These are phyloP conservation scores for Hanseniaspora meyeri DNA, from an alignment of 805 yeast species.

Conservation along the genomic window DNA sequence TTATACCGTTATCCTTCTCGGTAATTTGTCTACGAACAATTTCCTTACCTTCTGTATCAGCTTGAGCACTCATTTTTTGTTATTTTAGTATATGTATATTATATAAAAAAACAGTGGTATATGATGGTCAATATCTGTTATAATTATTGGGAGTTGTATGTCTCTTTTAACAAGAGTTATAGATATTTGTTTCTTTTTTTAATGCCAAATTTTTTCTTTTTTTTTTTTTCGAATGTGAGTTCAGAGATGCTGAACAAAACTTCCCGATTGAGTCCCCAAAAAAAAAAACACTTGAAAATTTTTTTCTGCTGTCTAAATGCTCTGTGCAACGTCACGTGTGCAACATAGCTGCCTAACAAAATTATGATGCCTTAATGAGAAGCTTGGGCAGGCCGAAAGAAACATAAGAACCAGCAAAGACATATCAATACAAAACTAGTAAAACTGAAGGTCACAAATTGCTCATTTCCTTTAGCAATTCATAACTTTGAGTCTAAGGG, in stretches of 20 bases:
- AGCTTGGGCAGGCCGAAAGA: too few species aligned
- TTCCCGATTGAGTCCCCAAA: neutral
- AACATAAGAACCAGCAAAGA: too few species aligned
- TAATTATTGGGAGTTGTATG: neutral
- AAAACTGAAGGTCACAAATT: too few species aligned
- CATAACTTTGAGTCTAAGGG: too few species aligned
- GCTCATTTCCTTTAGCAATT: too few species aligned
- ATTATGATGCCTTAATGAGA: too few species aligned
- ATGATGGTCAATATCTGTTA: neutral
- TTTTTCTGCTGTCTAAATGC: neutral
- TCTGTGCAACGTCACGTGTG: neutral
- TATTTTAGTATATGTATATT: neutral
- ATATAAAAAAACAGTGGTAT: neutral
- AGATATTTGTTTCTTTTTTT: neutral
- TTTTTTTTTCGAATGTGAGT: neutral
- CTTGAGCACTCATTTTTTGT: conserved; percentile 36
- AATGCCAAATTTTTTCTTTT: neutral
- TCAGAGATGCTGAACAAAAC: neutral
- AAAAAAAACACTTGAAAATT: neutral
- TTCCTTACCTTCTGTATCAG: conserved; percentile 35
- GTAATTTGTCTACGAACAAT: conserved; percentile 64
- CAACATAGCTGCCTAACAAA: too few species aligned
- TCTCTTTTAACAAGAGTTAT: neutral
- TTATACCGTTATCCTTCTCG: conserved; percentile 76
- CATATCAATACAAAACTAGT: too few species aligned